phyloP scores from a whole-genome alignment of 441 rosid species.

The Pelargonium australe region DNA sequence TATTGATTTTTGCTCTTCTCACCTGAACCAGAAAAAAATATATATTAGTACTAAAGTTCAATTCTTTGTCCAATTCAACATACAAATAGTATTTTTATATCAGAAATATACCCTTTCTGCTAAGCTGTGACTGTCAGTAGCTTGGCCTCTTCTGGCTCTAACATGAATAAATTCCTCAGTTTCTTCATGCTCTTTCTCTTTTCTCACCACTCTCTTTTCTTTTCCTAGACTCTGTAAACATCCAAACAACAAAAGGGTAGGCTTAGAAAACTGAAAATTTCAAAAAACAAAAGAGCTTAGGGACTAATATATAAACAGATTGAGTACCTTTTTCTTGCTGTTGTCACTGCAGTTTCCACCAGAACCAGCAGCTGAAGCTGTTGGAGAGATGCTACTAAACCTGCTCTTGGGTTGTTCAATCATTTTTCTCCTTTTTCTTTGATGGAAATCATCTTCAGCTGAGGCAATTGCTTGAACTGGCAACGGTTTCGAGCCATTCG shows the following conservation, averaged over 20 bases:
- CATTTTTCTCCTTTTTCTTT: conserved; percentile 27
- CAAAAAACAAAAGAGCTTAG: not conserved
- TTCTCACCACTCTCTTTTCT: conserved; percentile 30
- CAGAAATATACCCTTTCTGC: conserved; percentile 42
- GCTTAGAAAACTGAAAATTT: not conserved
- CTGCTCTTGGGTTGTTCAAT: conserved; percentile 2
- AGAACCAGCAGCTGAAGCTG: not conserved
- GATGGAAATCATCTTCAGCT: conserved; percentile 16
- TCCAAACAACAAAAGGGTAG: conserved; percentile 3
- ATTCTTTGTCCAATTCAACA: not conserved
- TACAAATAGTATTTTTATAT: not conserved
- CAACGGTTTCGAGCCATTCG: not conserved
- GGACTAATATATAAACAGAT: conserved; percentile 7
- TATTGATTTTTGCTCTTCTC: conserved; percentile 51
- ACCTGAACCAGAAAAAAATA: conserved; percentile 30
- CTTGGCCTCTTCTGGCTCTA: conserved; percentile 56
- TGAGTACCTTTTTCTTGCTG: conserved; percentile 4
- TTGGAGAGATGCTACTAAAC: not conserved
- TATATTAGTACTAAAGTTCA: not conserved
- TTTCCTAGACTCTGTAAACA: conserved; percentile 23
- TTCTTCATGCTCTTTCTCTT: conserved; percentile 7
- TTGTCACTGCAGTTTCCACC: conserved; percentile 11
- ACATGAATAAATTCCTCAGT: conserved; percentile 40
- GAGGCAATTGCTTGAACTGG: conserved; percentile 6
- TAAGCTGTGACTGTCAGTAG: conserved; percentile 54